Evolutionary conservation across 2,329 filamentous ascomycete genomes (phyloP).

Genomic region (Calcarisporium arbuscula): DNA sequence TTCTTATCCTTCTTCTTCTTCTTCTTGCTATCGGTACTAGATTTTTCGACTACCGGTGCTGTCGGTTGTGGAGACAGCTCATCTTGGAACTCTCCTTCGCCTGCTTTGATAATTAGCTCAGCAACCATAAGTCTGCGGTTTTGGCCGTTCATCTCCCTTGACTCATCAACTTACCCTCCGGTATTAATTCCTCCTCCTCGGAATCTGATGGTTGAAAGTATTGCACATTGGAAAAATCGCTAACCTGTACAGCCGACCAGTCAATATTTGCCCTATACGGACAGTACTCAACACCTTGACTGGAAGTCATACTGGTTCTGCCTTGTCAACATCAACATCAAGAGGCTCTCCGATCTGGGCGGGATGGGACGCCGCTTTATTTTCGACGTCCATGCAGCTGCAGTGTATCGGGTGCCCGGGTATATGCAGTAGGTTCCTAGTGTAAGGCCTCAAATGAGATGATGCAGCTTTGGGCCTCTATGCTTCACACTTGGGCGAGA

Average conservation of each 20-base stretch:
- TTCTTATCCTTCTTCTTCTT: background rate
- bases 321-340: slow-evolving; percentile 18
- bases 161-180: no score
- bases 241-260: slow-evolving; percentile 31
- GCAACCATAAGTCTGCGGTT: background rate
- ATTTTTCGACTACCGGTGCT: background rate
- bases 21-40: background rate
- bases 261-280: slow-evolving; percentile 32
- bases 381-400: slow-evolving; percentile 25
- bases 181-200: slow-evolving; percentile 28
- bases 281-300: slow-evolving; percentile 30
- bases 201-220: slow-evolving; percentile 33
- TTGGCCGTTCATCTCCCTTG: no score
- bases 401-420: slow-evolving; percentile 25
- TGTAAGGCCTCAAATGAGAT: no score
- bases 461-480: slow-evolving; percentile 16
- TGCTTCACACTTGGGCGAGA: slow-evolving; percentile 9
- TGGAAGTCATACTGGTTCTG: slow-evolving; percentile 36
- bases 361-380: slow-evolving; percentile 24
- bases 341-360: slow-evolving; percentile 14
- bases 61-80: no score
- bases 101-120: slow-evolving; percentile 8
- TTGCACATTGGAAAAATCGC: slow-evolving; percentile 37
- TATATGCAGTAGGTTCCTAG: slow-evolving; percentile 27
- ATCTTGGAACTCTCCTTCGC: slow-evolving; percentile 15